These are phyloP conservation scores for Meredithiella fracta DNA, from an alignment of 2,329 filamentous ascomycete species.

Conservation along the genomic window DNA sequence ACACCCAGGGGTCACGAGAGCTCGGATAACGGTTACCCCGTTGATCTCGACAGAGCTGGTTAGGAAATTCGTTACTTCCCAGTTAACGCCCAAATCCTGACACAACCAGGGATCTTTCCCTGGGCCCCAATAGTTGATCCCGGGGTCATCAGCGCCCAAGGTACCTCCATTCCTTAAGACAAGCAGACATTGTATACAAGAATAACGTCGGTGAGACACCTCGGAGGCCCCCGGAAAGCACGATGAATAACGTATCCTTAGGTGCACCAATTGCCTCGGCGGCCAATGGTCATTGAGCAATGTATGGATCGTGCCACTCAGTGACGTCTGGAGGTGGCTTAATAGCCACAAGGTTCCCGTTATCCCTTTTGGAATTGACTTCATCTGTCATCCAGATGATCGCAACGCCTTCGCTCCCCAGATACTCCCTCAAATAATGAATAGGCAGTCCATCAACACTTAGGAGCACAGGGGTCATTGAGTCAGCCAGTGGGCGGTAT, in stretches of 20 bases:
- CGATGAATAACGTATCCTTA: background rate
- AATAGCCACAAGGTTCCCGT: background rate
- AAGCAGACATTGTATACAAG: background rate
- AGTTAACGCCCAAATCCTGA: background rate
- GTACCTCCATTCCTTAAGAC: background rate
- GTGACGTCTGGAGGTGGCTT: background rate
- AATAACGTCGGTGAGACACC: background rate
- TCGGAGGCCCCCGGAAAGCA: background rate
- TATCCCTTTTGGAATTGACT: background rate
- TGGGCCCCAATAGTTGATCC: background rate
- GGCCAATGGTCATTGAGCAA: background rate
- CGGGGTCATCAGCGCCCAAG: background rate
- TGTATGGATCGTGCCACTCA: background rate
- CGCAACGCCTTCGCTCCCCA: background rate
- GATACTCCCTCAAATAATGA: background rate
- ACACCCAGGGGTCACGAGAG: background rate
- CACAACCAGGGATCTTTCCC: background rate
- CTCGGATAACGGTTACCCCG: background rate
- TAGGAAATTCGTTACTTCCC: constrained; percentile 6
- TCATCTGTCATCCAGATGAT: background rate
- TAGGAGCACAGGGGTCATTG: constrained; percentile 3
- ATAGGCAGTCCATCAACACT: background rate
- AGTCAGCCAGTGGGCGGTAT: background rate
- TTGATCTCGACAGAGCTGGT: background rate
- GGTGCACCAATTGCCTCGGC: background rate